These are phyloP conservation scores for Suillus subalutaceus DNA, from an alignment of 768 basidiomycete genomes.

Conservation along the genomic window DNA sequence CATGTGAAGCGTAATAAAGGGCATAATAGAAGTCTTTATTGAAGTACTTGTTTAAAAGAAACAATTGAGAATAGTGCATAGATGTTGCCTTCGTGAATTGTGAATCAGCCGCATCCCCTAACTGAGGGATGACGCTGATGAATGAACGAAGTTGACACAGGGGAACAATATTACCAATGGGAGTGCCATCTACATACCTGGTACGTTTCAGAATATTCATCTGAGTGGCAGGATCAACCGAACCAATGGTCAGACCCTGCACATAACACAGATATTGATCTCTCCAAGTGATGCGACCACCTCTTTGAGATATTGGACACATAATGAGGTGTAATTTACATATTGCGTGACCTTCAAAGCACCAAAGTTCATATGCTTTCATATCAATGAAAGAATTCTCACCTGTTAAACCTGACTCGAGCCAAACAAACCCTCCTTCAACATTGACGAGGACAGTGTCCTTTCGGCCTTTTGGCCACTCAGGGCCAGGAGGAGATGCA, in stretches of 20 bases:
- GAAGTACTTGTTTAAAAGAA: slow-evolving; percentile 37
- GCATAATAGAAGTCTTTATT: slow-evolving; percentile 32
- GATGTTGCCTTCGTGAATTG: slow-evolving; percentile 27
- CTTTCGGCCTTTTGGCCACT: background rate
- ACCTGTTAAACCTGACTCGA: background rate
- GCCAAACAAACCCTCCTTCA: background rate
- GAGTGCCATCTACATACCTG: slow-evolving; percentile 15
- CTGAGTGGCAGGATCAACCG: slow-evolving; percentile 10
- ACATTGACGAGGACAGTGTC: background rate
- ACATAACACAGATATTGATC: background rate
- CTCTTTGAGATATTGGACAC: background rate
- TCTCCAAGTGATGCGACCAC: background rate
- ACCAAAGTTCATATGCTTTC: background rate
- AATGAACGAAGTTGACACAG: slow-evolving; percentile 24
- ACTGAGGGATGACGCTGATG: slow-evolving; percentile 31
- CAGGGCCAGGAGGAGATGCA: background rate
- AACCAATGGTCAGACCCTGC: background rate
- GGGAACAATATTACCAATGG: slow-evolving; percentile 32
- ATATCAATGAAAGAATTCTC: background rate
- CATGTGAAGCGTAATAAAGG: background rate
- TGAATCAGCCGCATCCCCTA: slow-evolving; percentile 27
- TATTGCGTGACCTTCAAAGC: background rate
- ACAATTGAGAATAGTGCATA: slow-evolving; percentile 20
- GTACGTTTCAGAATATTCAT: slow-evolving; percentile 28
- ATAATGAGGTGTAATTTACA: background rate